Evolutionary conservation across 2,329 filamentous ascomycete genomes (phyloP).

Genomic region (Pseudocercospora cruenta): DNA sequence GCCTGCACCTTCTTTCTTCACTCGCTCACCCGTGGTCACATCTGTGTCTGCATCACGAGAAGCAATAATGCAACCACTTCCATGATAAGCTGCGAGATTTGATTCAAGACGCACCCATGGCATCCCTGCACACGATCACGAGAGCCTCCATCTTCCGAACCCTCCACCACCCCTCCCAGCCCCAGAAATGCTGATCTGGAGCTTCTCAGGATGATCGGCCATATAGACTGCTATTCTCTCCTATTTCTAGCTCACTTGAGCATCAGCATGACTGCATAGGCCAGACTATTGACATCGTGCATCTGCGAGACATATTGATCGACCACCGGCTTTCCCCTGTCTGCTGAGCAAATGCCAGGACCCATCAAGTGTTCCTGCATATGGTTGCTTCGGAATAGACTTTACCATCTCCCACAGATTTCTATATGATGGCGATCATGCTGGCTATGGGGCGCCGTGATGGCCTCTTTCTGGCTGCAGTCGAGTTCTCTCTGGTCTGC

Average conservation of each 20-base stretch:
- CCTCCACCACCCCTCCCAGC: slow-evolving; percentile 1
- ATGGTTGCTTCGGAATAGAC: slow-evolving; percentile 1
- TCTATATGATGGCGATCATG: slow-evolving; percentile 5
- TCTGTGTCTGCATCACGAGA: neutral
- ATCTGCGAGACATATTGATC: slow-evolving; percentile 1
- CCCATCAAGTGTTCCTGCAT: neutral
- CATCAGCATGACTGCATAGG: neutral
- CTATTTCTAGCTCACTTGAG: neutral
- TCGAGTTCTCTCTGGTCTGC: slow-evolving; percentile 15
- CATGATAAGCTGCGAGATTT: neutral
- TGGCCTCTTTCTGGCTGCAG: neutral
- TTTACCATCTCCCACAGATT: neutral
- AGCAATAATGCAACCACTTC: slow-evolving; percentile 5
- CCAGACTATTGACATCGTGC: neutral
- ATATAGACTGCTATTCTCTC: neutral
- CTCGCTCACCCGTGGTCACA: neutral
- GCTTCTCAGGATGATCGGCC: neutral
- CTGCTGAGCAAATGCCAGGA: neutral
- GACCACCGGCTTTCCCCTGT: neutral
- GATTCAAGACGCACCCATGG: neutral
- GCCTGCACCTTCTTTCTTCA: neutral
- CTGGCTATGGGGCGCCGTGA: neutral
- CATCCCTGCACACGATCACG: neutral
- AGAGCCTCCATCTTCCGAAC: neutral
- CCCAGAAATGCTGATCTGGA: neutral